These are phyloP conservation scores for Buddleja alternifolia DNA, from an alignment of 257 asterid genomes.

Conservation along the genomic window DNA sequence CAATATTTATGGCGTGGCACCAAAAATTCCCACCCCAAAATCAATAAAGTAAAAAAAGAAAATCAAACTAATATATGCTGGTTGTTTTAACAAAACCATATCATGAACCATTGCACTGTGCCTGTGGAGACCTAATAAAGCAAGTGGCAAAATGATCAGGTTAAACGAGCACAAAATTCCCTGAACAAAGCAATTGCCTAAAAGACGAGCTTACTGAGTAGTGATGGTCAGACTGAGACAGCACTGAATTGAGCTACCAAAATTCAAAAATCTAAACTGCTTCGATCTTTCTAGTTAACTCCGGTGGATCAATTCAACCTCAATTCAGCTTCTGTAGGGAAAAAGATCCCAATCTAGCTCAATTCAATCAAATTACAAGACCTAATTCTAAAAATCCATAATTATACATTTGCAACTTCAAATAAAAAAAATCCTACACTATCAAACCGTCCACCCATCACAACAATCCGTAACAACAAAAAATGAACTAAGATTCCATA, in stretches of 20 bases:
- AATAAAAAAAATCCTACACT: background rate
- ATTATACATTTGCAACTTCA: background rate
- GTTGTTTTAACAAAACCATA: background rate
- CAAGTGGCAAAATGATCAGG: background rate
- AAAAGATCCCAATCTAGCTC: constrained; percentile 22
- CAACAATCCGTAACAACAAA: background rate
- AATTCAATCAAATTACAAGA: background rate
- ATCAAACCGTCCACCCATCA: background rate
- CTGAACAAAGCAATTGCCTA: background rate
- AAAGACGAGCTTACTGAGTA: background rate
- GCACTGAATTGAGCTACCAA: background rate
- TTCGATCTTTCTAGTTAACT: background rate
- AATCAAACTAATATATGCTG: background rate
- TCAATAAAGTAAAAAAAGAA: background rate
- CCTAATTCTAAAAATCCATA: background rate
- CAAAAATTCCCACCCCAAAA: constrained; percentile 2
- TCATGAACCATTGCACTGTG: background rate
- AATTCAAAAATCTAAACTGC: background rate
- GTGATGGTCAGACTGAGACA: background rate
- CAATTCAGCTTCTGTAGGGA: background rate
- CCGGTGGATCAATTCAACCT: background rate
- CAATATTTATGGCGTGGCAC: background rate
- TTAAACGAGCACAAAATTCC: background rate
- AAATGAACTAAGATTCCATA: background rate
- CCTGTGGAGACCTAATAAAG: background rate